Evolutionary conservation across 2,329 filamentous ascomycete species (phyloP).

Genomic region (Aaosphaeria arxii): DNA sequence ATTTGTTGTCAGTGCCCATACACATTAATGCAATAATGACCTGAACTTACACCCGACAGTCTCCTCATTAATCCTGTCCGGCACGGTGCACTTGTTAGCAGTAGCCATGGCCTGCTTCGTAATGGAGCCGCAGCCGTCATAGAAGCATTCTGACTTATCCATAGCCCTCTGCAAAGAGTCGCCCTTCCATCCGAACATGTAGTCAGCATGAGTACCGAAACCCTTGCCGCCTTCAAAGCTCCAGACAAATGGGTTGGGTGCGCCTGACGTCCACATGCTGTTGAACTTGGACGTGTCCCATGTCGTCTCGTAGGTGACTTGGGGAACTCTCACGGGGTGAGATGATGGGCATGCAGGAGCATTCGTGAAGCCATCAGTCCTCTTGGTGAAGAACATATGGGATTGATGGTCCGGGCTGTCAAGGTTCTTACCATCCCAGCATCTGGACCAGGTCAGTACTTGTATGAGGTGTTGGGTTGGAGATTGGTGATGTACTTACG

Average conservation of each 20-base stretch:
- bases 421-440: slow-evolving; percentile 48
- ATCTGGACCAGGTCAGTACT: slow-evolving; percentile 9
- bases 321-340: slow-evolving; percentile 20
- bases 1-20: neutral
- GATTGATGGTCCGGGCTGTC: slow-evolving; percentile 55
- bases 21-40: neutral
- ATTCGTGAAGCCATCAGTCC: slow-evolving; percentile 17
- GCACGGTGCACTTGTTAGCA: slow-evolving; percentile 10
- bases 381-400: slow-evolving; percentile 36
- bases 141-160: slow-evolving; percentile 13
- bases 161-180: slow-evolving; percentile 10
- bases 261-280: slow-evolving; percentile 16
- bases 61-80: slow-evolving; percentile 8
- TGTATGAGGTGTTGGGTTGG: neutral
- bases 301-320: slow-evolving; percentile 20
- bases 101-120: slow-evolving; percentile 9
- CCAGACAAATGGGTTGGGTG: slow-evolving; percentile 16
- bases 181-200: slow-evolving; percentile 15
- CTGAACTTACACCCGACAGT: slow-evolving; percentile 8
- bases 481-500: slow-evolving; percentile 9
- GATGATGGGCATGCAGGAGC: slow-evolving; percentile 16
- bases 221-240: slow-evolving; percentile 14
- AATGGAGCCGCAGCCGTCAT: slow-evolving; percentile 11
- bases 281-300: slow-evolving; percentile 23
- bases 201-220: slow-evolving; percentile 20